These are phyloP conservation scores for Omphalotus guepiniiformis DNA, from an alignment of 768 basidiomycete genomes.

Conservation along the genomic window DNA sequence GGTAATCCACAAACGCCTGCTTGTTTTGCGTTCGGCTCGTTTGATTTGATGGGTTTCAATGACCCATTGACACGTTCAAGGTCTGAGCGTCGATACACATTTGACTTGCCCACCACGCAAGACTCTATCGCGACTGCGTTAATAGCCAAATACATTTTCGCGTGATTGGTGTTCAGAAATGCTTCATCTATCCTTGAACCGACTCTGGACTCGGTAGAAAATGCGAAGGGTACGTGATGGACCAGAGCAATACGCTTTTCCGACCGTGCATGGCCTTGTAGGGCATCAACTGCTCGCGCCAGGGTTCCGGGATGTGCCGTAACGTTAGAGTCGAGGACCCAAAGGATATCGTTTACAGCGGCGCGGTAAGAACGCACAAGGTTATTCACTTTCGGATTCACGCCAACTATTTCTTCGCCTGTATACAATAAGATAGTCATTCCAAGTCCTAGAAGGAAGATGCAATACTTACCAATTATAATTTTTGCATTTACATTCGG, in stretches of 20 bases:
- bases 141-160: slow-evolving; percentile 97
- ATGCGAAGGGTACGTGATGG: slow-evolving; percentile 93
- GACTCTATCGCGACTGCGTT: slow-evolving; percentile 87
- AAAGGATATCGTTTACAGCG: slow-evolving; percentile 86
- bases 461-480: slow-evolving; percentile 59
- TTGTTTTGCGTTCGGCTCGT: slow-evolving; percentile 20
- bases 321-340: slow-evolving; percentile 97
- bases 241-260: slow-evolving; percentile 70
- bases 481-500: slow-evolving; percentile 69
- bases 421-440: slow-evolving; percentile 3
- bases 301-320: slow-evolving; percentile 74
- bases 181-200: slow-evolving; percentile 89
- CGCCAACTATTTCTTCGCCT: slow-evolving; percentile 84
- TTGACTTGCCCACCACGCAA: slow-evolving; percentile 96
- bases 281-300: slow-evolving; percentile 77
- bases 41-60: slow-evolving; percentile 40
- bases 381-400: slow-evolving; percentile 98
- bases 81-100: slow-evolving; percentile 88
- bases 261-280: slow-evolving; percentile 42
- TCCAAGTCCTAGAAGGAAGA: neutral
- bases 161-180: slow-evolving; percentile 95
- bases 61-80: slow-evolving; percentile 71
- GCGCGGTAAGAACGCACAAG: slow-evolving; percentile 78
- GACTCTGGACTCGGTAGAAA: slow-evolving; percentile 59
- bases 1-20: slow-evolving; percentile 52